Evolutionary conservation across 225 moss, liverwort and hornwort genomes (phyloP), one percentile per base, ranked within the genome.

Genomic region (Physcomitrellopsis africana): DNA sequence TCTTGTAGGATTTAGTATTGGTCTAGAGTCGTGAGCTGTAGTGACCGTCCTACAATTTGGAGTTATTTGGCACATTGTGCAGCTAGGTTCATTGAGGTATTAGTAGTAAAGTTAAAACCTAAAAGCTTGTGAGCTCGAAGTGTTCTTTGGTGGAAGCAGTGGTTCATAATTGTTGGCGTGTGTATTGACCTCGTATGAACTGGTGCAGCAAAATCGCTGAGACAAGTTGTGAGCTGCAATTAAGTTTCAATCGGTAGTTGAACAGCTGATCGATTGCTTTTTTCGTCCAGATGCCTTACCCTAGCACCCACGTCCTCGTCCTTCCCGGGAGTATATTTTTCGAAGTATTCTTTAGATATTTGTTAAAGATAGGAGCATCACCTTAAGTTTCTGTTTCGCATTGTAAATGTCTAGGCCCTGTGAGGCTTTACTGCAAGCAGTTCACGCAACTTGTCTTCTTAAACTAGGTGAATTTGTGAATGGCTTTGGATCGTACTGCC

Each of bases 81-180:
- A 27, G 11, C 46, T 63, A 0, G 15, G 53, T 55, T 9, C 63
- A 58, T 37, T 37, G 32, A 2, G 32, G 32, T 37, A 7, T 65
- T 29, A 78, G 64, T 47, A 43, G 56, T n/a, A 22, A 41, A 57
- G 64, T 47, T 64, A 70, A 44, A 63, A 45, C 56, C 17, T 64
- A 17, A 22, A 64, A 16, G 3, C 64, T 10, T 57, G 29, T 37
- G 32, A 37, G 32, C 32, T 37, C 32, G 3, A 37, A 37, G 4
- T 37, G 32, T 37, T 37, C 32, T 37, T 37, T 37, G 32, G 1
- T 37, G 11, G 37, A 9, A 71, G 37, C 57, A 23, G 9, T 58
- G 11, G 46, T 56, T 63, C 0, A 45, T 26, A 51, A 46, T 69
- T 26, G 32, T 37, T 7, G 7, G 32, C 7, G 4, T 37, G 32